Conservation (phyloP, 169 alveolate species). For the Plasmodium billcollinsi region DNA sequence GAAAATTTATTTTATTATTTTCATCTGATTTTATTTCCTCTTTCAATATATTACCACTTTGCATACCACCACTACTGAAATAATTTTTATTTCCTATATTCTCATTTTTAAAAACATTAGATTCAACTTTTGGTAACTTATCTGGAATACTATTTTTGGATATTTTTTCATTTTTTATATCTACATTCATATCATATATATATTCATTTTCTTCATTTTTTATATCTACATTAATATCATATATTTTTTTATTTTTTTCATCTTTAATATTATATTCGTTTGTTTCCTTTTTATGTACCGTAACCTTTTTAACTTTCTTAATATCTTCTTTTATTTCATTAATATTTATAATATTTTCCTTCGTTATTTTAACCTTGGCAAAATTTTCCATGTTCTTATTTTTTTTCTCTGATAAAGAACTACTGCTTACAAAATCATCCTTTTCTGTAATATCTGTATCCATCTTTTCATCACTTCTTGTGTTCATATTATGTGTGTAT, state of each 20-base stretch:
- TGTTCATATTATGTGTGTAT: neutral
- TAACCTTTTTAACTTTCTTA: conserved; percentile 5
- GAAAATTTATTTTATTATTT: conserved; percentile 4
- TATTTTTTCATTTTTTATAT: no score
- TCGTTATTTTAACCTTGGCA: conserved; percentile 50
- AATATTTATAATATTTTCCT: conserved; percentile 56
- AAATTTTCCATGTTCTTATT: conserved; percentile 7
- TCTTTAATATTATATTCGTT: conserved; percentile 4
- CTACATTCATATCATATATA: no score
- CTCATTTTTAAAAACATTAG: neutral
- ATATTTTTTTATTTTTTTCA: neutral
- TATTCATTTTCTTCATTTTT: neutral
- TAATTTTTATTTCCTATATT: neutral
- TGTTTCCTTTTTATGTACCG: conserved; percentile 4
- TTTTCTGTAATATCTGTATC: conserved; percentile 14
- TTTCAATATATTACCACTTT: neutral
- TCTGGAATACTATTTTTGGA: neutral
- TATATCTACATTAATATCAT: no score
- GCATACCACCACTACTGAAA: neutral
- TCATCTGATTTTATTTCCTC: neutral
- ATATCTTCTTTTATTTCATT: conserved; percentile 19
- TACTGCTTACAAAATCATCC: conserved; percentile 25
- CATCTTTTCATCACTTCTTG: neutral
- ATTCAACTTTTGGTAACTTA: neutral
- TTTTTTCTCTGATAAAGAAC: conserved; percentile 1